A percentile compares a stretch with the other conserved stretches of the same genome.
These are phyloP conservation scores for Camellia lanceoleosa DNA, from an alignment of 148 eudicot species.

Conservation along the genomic window DNA sequence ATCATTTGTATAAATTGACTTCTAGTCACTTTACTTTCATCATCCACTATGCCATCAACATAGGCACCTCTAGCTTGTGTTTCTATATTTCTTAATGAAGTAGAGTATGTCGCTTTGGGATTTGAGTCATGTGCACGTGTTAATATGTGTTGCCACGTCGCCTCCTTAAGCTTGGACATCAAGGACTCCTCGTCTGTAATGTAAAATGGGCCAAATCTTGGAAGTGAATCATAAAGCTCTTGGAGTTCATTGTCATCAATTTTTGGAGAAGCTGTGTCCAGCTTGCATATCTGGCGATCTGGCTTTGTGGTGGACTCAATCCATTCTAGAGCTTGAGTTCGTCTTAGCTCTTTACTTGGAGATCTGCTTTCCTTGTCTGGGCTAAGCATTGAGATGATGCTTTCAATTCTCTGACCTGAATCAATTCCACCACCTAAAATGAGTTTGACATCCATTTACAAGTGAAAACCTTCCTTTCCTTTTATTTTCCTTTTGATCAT, in stretches of 20 bases:
- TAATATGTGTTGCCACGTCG: background rate
- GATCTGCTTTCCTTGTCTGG: no score
- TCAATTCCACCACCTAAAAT: no score
- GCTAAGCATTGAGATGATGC: no score
- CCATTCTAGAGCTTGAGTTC: background rate
- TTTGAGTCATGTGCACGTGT: background rate
- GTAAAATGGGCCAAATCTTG: background rate
- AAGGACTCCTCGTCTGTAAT: background rate
- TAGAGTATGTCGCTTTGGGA: background rate
- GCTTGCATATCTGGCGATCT: background rate
- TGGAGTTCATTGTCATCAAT: background rate
- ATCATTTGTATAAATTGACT: constrained; percentile 8
- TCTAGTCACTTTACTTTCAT: background rate
- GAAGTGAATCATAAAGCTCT: background rate
- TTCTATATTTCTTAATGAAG: background rate
- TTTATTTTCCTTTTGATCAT: no score
- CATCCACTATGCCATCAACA: background rate
- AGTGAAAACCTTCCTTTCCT: no score
- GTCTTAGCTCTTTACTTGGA: background rate
- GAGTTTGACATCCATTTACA: no score
- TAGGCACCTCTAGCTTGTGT: background rate
- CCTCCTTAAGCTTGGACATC: background rate
- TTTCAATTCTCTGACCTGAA: no score
- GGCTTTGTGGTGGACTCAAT: background rate
- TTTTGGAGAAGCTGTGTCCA: background rate